Evolutionary conservation across 768 basidiomycete species (phyloP).

Genomic region (Tricholoma terreum): DNA sequence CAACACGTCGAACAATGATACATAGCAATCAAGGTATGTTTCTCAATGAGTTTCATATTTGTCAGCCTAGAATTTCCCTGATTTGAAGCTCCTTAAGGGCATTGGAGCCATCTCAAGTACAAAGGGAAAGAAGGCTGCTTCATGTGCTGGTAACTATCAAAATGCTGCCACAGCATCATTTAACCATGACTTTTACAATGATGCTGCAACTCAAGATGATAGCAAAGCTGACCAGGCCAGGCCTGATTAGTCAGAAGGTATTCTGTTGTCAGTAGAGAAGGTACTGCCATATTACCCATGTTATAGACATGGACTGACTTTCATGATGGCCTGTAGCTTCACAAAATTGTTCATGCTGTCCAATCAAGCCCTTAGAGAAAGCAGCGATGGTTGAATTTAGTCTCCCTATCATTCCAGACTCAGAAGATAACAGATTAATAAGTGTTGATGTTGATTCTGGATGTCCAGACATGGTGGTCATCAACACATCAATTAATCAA

Average conservation of each 20-base stretch:
- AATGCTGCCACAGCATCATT: slow-evolving; percentile 2
- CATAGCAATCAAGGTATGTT: slow-evolving; percentile 3
- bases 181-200: slow-evolving; percentile 1
- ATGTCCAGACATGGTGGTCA: slow-evolving; percentile 22
- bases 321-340: slow-evolving; percentile 9
- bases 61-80: no score
- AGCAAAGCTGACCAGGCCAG: not conserved
- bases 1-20: slow-evolving; percentile 8
- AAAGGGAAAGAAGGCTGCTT: not conserved
- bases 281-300: not conserved
- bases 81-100: not conserved
- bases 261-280: not conserved
- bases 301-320: not conserved
- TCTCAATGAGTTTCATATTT: not conserved
- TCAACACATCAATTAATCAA: slow-evolving; percentile 18
- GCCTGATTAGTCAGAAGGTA: not conserved
- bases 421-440: not conserved
- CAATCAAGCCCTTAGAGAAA: slow-evolving; percentile 16
- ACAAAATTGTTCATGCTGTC: slow-evolving; percentile 13
- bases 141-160: slow-evolving; percentile 6
- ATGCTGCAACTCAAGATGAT: not conserved
- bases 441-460: slow-evolving; percentile 21
- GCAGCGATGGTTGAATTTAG: slow-evolving; percentile 13
- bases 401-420: not conserved
- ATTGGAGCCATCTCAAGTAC: no score